These are phyloP conservation scores for Botrytis hyacinthi DNA, from an alignment of 2,329 filamentous ascomycete genomes.

Conservation along the genomic window DNA sequence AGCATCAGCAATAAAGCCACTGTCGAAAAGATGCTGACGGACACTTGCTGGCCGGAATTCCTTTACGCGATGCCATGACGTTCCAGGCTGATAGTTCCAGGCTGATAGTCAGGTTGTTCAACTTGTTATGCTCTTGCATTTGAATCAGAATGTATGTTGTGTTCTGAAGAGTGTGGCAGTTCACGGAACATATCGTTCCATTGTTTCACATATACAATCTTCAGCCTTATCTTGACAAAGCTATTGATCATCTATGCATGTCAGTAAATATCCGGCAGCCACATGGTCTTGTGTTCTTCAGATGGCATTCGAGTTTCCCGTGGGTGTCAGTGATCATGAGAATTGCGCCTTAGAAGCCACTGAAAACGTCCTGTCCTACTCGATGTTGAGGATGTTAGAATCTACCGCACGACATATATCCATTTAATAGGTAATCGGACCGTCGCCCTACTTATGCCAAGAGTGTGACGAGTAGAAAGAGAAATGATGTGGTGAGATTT, in stretches of 20 bases:
- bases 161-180: neutral
- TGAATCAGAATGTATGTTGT: neutral
- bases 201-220: neutral
- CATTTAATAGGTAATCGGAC: constrained; percentile 13
- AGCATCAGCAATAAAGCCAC: constrained; percentile 1
- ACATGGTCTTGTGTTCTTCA: neutral
- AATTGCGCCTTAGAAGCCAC: neutral
- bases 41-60: neutral
- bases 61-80: neutral
- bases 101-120: neutral
- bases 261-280: neutral
- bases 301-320: neutral
- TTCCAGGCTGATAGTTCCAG: neutral
- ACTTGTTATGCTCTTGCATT: neutral
- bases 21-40: neutral
- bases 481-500: constrained; percentile 2
- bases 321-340: neutral
- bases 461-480: neutral
- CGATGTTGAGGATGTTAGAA: neutral
- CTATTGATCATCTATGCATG: neutral
- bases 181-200: neutral
- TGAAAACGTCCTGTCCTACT: neutral
- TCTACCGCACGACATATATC: neutral
- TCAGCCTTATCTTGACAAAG: neutral
- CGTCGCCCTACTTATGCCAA: constrained; percentile 2